phyloP scores from a whole-genome alignment of 768 basidiomycete genomes.

The Hemileccinum rubropunctum region DNA sequence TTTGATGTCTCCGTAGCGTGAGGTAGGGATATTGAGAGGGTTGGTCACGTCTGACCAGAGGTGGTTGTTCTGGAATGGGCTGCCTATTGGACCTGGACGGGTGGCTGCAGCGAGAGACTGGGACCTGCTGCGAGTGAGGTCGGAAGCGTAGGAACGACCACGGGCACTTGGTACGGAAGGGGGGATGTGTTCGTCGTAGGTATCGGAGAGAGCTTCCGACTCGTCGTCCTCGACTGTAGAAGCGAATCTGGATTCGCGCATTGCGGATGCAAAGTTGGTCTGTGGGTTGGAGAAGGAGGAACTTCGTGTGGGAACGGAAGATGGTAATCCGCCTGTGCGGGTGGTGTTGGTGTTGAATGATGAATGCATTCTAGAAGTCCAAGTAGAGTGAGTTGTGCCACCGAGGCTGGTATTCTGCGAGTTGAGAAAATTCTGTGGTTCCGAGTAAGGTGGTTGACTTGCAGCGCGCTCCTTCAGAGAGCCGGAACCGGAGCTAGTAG shows the following conservation, averaged over 20 bases:
- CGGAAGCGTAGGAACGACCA: conserved; percentile 60
- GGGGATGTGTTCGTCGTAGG: conserved; percentile 55
- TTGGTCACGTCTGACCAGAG: conserved; percentile 64
- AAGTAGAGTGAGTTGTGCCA: no score
- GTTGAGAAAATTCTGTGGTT: no score
- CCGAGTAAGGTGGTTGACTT: no score
- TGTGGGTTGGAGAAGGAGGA: conserved; percentile 66
- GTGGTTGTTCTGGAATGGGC: conserved; percentile 34
- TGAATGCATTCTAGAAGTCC: no score
- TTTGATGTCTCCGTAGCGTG: conserved; percentile 60
- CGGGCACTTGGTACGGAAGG: conserved; percentile 42
- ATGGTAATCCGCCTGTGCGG: no score
- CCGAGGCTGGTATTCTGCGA: no score
- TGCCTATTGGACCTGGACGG: conserved; percentile 53
- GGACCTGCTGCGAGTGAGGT: conserved; percentile 70
- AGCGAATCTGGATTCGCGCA: conserved; percentile 67
- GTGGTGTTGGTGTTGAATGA: conserved; percentile 48
- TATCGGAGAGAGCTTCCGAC: conserved; percentile 59
- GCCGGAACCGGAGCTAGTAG: conserved; percentile 17
- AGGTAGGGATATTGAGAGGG: conserved; percentile 53
- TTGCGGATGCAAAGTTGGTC: conserved; percentile 55
- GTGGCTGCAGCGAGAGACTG: conserved; percentile 66
- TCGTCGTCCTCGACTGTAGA: conserved; percentile 85
- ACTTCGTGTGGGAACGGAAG: conserved; percentile 61
- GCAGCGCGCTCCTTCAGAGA: conserved; percentile 42